Base-by-base conservation (phyloP, 192 early-diverging fungal species). In the Paraglomus brasilianum region DNA sequence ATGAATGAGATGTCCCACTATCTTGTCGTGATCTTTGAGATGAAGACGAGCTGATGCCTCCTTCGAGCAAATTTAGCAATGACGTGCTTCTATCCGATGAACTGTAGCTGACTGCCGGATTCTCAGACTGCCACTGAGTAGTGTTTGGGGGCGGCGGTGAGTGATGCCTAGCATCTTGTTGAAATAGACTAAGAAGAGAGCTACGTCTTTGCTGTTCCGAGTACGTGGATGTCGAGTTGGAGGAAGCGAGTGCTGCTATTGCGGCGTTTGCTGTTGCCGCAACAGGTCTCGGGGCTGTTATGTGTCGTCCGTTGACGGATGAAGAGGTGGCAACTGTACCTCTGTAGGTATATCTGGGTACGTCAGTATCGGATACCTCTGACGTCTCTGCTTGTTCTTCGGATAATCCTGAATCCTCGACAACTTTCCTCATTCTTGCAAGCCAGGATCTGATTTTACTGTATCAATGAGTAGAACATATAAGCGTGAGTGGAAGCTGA, bases 141-240 rank as follows among this genome's bases (percentile, higher is more conserved):
- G 51, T 11, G 5, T 50, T 56, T 44, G 66, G 53, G 1, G 1
- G 42, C 17, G 52, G 42, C 13, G 49, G 41, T 44, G 66, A 14
- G 30, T 3, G 30, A 30, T 30, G 30, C 30, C 1, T 1, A 30
- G 30, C 30, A 30, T 30, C 30, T 3, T 30, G 30, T 30, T 30
- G 30, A 56, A 69, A 69, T 56, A 69, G 30, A 22, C 39, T 69
- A 15, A 69, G 46, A 46, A 69, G 42, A 30, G 66, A 69, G 56
- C 53, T 69, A 24, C 52, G 36, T 17, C 66, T 47, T 55, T 53
- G 22, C 44, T 68, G 66, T 68, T 68, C 66, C 11, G 66, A 52
- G 30, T 30, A 30, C 30, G 30, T 3, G 3, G 30, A 30, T 30
- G 30, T 30, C 30, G 30, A 30, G 30, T 30, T 30, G 30, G 30